Evolutionary conservation across 805 yeast genomes (phyloP).

Genomic region (Starmerella vaccinii): DNA sequence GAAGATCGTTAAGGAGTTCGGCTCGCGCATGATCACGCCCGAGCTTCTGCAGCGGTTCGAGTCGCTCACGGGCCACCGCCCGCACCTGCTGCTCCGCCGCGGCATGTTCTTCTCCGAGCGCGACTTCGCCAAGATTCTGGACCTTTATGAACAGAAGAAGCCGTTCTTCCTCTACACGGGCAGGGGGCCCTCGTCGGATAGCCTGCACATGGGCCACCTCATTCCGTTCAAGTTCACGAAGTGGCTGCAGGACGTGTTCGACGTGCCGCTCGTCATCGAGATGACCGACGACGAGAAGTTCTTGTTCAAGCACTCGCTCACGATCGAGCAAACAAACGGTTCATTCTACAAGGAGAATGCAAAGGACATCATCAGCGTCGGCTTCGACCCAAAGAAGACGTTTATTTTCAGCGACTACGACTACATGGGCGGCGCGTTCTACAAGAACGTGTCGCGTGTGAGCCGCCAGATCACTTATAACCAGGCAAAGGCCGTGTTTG

Average conservation of each 20-base stretch:
- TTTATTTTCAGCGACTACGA: conserved; percentile 87
- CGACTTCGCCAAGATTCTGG: conserved; percentile 52
- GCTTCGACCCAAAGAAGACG: conserved; percentile 89
- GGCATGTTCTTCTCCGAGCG: conserved; percentile 91
- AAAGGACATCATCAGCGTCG: conserved; percentile 85
- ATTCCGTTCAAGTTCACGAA: conserved; percentile 90
- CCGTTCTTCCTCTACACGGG: conserved; percentile 95
- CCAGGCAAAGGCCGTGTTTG: conserved; percentile 95
- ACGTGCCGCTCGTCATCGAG: conserved; percentile 88
- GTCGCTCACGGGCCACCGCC: conserved; percentile 75
- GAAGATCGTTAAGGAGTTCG: conserved; percentile 75
- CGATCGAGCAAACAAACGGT: conserved; percentile 73
- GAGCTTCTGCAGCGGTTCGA: conserved; percentile 70
- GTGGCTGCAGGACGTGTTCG: conserved; percentile 97
- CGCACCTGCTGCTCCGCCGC: conserved; percentile 81
- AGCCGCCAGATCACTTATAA: conserved; percentile 93
- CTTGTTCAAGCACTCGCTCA: conserved; percentile 79
- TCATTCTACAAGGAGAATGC: conserved; percentile 71
- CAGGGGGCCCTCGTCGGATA: conserved; percentile 89
- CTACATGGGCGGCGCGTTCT: conserved; percentile 88
- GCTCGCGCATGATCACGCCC: conserved; percentile 59
- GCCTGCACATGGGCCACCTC: conserved; percentile 96
- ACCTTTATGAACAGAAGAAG: conserved; percentile 85
- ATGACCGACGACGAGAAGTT: conserved; percentile 95
- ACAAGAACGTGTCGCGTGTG: conserved; percentile 84